Conservation (phyloP, 2,329 filamentous ascomycete genomes). For the Colletotrichum scovillei region DNA sequence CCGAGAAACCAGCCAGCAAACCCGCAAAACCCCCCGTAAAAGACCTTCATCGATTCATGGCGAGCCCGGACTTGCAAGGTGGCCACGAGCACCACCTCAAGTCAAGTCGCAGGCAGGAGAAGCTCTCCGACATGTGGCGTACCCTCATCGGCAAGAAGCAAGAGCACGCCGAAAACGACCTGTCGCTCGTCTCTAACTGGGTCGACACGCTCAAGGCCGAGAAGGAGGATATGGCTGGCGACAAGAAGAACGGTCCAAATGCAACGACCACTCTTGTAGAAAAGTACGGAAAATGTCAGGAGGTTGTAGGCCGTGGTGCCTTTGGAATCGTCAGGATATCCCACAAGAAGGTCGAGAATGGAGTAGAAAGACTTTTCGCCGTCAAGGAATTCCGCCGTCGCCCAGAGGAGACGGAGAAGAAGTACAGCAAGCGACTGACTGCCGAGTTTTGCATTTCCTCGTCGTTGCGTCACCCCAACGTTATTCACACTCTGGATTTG, state of each 20-base stretch:
- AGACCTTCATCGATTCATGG: conserved; percentile 61
- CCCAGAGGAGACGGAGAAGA: conserved; percentile 94
- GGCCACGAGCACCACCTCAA: conserved; percentile 90
- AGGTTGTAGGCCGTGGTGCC: conserved; percentile 93
- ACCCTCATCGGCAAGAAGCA: conserved; percentile 87
- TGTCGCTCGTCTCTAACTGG: conserved; percentile 96
- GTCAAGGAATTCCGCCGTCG: conserved; percentile 98
- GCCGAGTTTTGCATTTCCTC: conserved; percentile 99
- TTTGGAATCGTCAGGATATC: conserved; percentile 98
- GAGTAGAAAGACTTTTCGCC: conserved; percentile 91
- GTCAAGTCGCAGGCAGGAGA: conserved; percentile 92
- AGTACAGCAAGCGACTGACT: conserved; percentile 96
- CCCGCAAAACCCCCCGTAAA: conserved; percentile 48
- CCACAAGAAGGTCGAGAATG: conserved; percentile 90
- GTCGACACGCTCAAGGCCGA: conserved; percentile 93
- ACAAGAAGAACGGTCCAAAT: conserved; percentile 82
- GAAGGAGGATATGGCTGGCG: conserved; percentile 73
- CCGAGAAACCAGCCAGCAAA: conserved; percentile 47
- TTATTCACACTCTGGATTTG: conserved; percentile 96
- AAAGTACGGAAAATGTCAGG: conserved; percentile 98
- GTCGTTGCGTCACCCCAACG: conserved; percentile 94
- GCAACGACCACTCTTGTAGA: conserved; percentile 85
- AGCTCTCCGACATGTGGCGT: conserved; percentile 91
- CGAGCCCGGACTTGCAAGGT: conserved; percentile 66
- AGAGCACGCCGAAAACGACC: conserved; percentile 78